Conservation (phyloP, 805 yeast genomes). For the Allodekkera sacchari region DNA sequence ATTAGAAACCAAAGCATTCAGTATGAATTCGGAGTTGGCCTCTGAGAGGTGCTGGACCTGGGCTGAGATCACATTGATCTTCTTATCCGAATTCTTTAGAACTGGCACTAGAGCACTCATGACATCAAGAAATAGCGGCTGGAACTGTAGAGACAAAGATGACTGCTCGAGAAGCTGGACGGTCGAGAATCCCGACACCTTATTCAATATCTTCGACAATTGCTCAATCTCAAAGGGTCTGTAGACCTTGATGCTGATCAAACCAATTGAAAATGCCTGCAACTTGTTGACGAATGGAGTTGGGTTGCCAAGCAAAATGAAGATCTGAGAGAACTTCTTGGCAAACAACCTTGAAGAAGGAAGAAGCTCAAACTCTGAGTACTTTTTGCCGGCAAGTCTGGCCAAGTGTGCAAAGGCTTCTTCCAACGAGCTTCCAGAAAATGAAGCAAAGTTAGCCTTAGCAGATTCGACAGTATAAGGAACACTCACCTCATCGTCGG, state of each 20-base stretch:
- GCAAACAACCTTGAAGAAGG: constrained; percentile 18
- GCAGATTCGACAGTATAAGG: constrained; percentile 7
- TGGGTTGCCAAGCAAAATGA: constrained; percentile 59
- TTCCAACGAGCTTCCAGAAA: constrained; percentile 22
- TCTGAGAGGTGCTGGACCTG: constrained; percentile 39
- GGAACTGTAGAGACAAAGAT: constrained; percentile 27
- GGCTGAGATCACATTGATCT: constrained; percentile 50
- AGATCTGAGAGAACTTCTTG: constrained; percentile 25
- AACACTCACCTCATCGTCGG: constrained; percentile 3
- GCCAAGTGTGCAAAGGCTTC: constrained; percentile 25
- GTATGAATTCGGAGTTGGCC: constrained; percentile 28
- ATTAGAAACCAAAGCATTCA: constrained; percentile 44
- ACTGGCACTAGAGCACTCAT: constrained; percentile 48
- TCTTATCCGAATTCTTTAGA: constrained; percentile 28
- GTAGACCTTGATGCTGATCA: constrained; percentile 55
- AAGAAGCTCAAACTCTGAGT: constrained; percentile 32
- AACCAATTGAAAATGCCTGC: constrained; percentile 25
- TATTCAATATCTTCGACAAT: constrained; percentile 31
- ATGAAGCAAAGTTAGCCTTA: constrained; percentile 10
- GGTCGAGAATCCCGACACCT: constrained; percentile 3
- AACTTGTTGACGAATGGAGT: constrained; percentile 7
- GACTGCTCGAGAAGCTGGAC: constrained; percentile 67
- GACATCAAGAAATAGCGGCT: constrained; percentile 58
- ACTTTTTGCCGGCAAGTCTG: constrained; percentile 20
- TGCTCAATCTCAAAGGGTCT: constrained; percentile 62